These are phyloP conservation scores for Termitomyces eurrhizus DNA, from an alignment of 768 basidiomycete genomes.

Conservation along the genomic window DNA sequence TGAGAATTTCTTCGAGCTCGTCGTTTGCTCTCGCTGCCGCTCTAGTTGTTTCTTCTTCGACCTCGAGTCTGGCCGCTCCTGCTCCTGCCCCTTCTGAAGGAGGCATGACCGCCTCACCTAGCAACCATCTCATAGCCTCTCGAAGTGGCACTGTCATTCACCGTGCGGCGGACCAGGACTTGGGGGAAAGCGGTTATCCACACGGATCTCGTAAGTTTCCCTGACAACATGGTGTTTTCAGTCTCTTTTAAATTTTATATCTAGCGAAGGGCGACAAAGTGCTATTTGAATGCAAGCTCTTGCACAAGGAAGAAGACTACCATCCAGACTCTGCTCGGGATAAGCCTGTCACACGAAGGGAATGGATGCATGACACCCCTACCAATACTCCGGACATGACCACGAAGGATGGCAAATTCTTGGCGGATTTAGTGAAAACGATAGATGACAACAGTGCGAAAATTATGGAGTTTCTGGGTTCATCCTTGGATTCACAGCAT, in stretches of 20 bases:
- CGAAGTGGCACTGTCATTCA: constrained; percentile 12
- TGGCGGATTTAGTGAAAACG: neutral
- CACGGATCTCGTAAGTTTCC: constrained; percentile 2
- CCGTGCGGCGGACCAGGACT: constrained; percentile 10
- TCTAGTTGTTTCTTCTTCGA: constrained; percentile 47
- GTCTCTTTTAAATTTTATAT: neutral
- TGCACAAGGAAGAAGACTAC: neutral
- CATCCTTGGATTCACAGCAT: neutral
- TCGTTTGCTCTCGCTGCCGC: constrained; percentile 44
- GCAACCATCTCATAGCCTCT: constrained; percentile 18
- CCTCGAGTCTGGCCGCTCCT: constrained; percentile 42
- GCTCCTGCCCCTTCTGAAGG: constrained; percentile 27
- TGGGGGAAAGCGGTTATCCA: neutral
- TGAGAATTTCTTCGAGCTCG: constrained; percentile 46
- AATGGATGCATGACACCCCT: constrained; percentile 7
- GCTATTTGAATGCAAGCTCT: neutral
- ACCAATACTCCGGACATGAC: constrained; percentile 9
- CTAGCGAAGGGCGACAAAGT: neutral
- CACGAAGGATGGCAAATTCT: neutral
- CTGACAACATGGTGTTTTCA: neutral
- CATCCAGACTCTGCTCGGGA: neutral
- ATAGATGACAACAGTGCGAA: neutral
- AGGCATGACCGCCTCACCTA: constrained; percentile 21
- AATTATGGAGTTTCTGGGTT: neutral
- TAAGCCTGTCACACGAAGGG: neutral